Evolutionary conservation across 257 asterid genomes (phyloP), one percentile per base, ranked within the genome.

Genomic region (Eucommia ulmoides): DNA sequence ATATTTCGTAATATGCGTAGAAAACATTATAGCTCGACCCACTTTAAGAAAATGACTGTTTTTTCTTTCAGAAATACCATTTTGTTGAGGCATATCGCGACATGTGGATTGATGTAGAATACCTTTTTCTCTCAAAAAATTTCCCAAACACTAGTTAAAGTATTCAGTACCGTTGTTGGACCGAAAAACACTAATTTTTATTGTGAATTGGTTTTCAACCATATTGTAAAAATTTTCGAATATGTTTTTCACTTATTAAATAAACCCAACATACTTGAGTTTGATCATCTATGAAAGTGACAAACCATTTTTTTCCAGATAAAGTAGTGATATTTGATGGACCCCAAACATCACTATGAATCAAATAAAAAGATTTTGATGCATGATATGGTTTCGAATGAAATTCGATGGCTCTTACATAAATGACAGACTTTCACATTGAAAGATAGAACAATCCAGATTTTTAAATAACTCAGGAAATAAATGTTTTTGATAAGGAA

Each of bases 201-300:
- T 29, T 29, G 7, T 7, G 12, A 29, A 29, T 12, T 29, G 38
- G 38, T 29, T 29, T 29, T 29, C 38, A 29, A 29, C 38, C 38
- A 29, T 29, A 29, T 29, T 29, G 12, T 29, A 29, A 29, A 29
- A 29, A 12, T 29, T 12, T 29, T 29, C 12, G 38, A 29, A 29
- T 29, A 29, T 29, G 7, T 29, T 29, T 29, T 29, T 29, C 12
- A 29, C 38, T 29, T 12, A 29, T 29, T 12, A 29, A 29, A 48
- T 48, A 22, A 4, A 20, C 25, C 25, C 14, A 22, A 48, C 17
- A 21, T 15, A 48, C 1, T 16, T 29, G 26, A 20, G 52, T 48
- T 7, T 48, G 38, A 48, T 48, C 52, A 48, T 48, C 52, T 3
- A 48, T 22, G 23, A 48, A 48, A 8, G 52, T 48, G 14, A 48